These are phyloP conservation scores for Fusarium bulbicola DNA, from an alignment of 2,329 filamentous ascomycete genomes.

Conservation along the genomic window DNA sequence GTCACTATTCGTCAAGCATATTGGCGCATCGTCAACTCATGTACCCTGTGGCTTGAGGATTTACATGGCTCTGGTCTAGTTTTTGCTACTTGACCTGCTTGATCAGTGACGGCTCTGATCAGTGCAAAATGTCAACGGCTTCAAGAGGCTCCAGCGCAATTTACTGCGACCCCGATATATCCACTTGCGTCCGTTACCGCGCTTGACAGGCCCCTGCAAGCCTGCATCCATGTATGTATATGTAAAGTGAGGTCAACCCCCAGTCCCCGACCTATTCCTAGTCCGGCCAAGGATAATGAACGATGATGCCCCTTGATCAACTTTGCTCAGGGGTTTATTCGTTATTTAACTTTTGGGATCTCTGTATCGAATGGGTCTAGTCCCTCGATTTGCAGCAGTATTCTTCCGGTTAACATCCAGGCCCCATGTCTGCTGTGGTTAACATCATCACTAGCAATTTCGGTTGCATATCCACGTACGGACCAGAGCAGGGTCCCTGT, in stretches of 20 bases:
- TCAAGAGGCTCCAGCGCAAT: conserved; percentile 35
- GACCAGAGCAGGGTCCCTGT: conserved; percentile 7
- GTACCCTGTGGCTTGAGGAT: conserved; percentile 19
- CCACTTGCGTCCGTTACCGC: conserved; percentile 26
- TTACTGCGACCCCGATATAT: conserved; percentile 36
- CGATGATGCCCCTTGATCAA: conserved; percentile 27
- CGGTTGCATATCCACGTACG: conserved; percentile 5
- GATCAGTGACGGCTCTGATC: neutral
- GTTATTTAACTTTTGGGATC: conserved; percentile 3
- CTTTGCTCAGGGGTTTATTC: conserved; percentile 24
- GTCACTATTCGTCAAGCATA: neutral
- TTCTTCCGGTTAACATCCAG: conserved; percentile 4
- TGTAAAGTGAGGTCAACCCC: conserved; percentile 10
- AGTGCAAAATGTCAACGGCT: conserved; percentile 1
- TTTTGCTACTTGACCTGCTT: neutral
- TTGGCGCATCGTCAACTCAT: neutral
- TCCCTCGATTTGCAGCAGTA: neutral
- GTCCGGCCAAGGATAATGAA: conserved; percentile 16
- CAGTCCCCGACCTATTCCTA: conserved; percentile 23
- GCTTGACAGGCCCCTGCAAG: conserved; percentile 27
- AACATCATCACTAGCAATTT: conserved; percentile 16
- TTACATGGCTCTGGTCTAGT: conserved; percentile 1
- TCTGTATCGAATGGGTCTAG: neutral
- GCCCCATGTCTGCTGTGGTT: conserved; percentile 1
- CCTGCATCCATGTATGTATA: conserved; percentile 10